Evolutionary conservation across 2,329 filamentous ascomycete genomes (phyloP), one percentile per base, ranked within the genome.

Genomic region (Dothistroma septosporum): DNA sequence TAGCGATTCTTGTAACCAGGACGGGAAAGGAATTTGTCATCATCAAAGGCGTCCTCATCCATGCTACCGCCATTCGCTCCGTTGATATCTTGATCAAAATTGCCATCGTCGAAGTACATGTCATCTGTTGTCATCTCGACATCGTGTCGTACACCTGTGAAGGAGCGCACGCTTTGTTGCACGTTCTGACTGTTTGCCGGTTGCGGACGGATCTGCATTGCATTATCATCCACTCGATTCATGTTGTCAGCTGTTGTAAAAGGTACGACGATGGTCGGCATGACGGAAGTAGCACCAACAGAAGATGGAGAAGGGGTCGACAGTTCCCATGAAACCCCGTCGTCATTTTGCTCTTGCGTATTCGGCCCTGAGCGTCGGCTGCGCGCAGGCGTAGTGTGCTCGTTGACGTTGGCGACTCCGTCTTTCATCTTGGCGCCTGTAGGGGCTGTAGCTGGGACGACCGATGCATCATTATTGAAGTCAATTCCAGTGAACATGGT

Each of bases 21-120:
- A 19, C 67, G 55, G 32, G 62, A 60, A n/a, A 70, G 53, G 55
- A 67, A 70, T 12, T 24, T 61, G 33, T 69, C 65, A 53, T 73
- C 65, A 50, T 74, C 72, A 76, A 78, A 9, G 74, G 77, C 28
- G 68, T 67, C 16, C 76, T 66, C 79, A 44, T 74, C 69, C 22
- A 75, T 64, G 16, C 56, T 62, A 22, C 55, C 52, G 21, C 56
- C 44, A 11, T 59, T 56, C 11, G 61, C 48, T 24, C 56, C 55
- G 41, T 62, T 62, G 44, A 72, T 67, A 47, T 73, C 72, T 28
- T 68, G 57, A 41, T 70, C 70, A 41, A 75, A 72, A 16, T 70
- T 69, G 32, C 73, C 74, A 55, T 75, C 74, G 48, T 75, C 72
- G 37, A 73, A 76, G 56, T 76, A 76, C 69, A 73, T 71, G 56